Evolutionary conservation across 2,329 filamentous ascomycete genomes (phyloP), one percentile per base, ranked within the genome.

Genomic region (Nakataea oryzae): DNA sequence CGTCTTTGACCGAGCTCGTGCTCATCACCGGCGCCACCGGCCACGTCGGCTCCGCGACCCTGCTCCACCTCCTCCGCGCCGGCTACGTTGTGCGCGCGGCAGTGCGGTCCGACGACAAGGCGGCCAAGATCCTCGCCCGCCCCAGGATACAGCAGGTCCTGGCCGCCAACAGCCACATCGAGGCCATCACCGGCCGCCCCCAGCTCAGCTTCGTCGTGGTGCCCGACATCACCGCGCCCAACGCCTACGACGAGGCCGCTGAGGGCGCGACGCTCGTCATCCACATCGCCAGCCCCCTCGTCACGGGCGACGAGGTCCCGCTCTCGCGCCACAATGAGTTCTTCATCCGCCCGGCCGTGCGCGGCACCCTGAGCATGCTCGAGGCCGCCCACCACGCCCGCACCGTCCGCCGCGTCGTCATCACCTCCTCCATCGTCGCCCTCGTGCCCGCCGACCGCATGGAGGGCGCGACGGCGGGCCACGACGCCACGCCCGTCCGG

Each of bases 401-500:
- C 57, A 63, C 64, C 12, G 64, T 66, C 8, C 58, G 61, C 32
- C 57, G 64, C 12, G 64, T 66, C 24, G 65, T 66, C 60, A 64
- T 66, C 63, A 66, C 65, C 59, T 65, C 71, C 6, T 78, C 75
- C 1, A 67, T 71, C 14, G 67, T 64, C 1, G 69, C 72, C 50
- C 62, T 63, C 50, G 61, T 63, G 28, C 65, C 63, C 30, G 63
- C 64, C 29, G 58, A 32, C n/a, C 62, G 65, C 59, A 66, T 66
- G 65, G 65, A 66, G 58, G 65, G 65, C 41, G 61, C 58, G 28
- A n/a, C 57, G 28, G 50, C 57, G 27, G 21, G 28, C 2, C 27
- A 55, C 27, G 17, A 55, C 34, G 69, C 76, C 62, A 6, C 74
- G 73, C 34, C 78, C 75, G 75, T 77, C 76, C 6, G 30, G 9